These are phyloP conservation scores for Trichoderma koningiopsis DNA, from an alignment of 2,329 filamentous ascomycete species.

Conservation along the genomic window DNA sequence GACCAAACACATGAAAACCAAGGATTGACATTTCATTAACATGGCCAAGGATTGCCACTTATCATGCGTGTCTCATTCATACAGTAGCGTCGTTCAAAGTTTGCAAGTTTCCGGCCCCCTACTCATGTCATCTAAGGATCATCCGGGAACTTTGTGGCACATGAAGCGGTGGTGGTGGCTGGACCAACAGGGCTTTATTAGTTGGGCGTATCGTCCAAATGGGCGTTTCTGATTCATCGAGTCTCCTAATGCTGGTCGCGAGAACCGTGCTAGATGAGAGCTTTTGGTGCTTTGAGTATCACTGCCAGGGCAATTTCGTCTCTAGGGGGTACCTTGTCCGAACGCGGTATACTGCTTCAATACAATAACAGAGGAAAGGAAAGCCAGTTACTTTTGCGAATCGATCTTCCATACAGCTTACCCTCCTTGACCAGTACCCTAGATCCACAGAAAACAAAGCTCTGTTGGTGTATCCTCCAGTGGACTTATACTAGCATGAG, in stretches of 20 bases:
- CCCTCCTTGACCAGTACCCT: neutral
- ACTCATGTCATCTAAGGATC: neutral
- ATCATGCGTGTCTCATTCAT: slow-evolving; percentile 16
- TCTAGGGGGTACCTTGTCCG: neutral
- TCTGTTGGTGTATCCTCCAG: neutral
- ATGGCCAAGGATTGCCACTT: neutral
- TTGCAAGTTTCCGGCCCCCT: slow-evolving; percentile 2
- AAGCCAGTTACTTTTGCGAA: neutral
- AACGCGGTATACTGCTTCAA: neutral
- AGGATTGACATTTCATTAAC: slow-evolving; percentile 1
- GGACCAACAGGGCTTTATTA: neutral
- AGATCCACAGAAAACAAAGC: neutral
- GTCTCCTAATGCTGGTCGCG: neutral
- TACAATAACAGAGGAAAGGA: neutral
- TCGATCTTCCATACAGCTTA: neutral
- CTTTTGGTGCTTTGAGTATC: neutral
- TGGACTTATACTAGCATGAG: neutral
- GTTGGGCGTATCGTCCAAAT: neutral
- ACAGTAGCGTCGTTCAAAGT: neutral
- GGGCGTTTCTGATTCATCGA: neutral
- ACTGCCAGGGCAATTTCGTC: neutral
- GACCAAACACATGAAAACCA: neutral
- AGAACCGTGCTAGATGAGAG: neutral
- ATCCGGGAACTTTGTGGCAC: neutral
- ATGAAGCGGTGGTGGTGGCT: neutral